Evolutionary conservation across 2,329 filamentous ascomycete species (phyloP), one percentile per base, ranked within the genome.

Genomic region (Xylaria sp.): DNA sequence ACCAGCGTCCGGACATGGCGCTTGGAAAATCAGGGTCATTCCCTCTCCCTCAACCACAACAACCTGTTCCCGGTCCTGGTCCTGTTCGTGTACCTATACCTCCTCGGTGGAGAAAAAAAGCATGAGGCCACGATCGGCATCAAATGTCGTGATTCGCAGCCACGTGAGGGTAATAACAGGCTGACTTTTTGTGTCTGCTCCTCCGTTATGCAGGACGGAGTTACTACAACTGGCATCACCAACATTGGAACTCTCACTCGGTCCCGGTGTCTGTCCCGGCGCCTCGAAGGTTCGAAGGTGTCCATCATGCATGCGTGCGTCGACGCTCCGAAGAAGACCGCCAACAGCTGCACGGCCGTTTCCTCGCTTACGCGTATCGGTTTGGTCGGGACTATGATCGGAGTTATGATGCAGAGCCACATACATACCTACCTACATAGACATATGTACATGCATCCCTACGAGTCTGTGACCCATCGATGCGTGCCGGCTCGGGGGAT

Each of bases 331-430:
- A n/a, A n/a, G n/a, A 17, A 42, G 50, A 57, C 44, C 36, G 22
- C 13, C 38, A 38, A 50, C 44, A 59, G 42, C 36, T 22, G 36
- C 31, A 13, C 56, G 61, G 61, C 65, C 56, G 61, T 42, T 47
- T 50, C 33, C 53, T 54, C 20, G 17, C 17, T 44, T n/a, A 39
- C 51, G 49, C 5, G 27, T 10, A 29, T n/a, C 3, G 45, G 42
- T 56, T 50, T 44, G 44, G 29, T 50, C 20, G 33, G 33, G 27
- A 27, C 7, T 11, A 15, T 29, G 45, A 49, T 49, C 22, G 45
- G 45, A 15, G n/a, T 39, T n/a, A n/a, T n/a, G n/a, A n/a, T n/a
- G n/a, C n/a, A n/a, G n/a, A n/a, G n/a, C n/a, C n/a, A n/a, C n/a
- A n/a, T n/a, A n/a, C n/a, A n/a, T n/a, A n/a, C n/a, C n/a, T n/a